Evolutionary conservation across 2,329 filamentous ascomycete genomes (phyloP), one percentile per base, ranked within the genome.

Genomic region (Verticillium zaregamsianum): DNA sequence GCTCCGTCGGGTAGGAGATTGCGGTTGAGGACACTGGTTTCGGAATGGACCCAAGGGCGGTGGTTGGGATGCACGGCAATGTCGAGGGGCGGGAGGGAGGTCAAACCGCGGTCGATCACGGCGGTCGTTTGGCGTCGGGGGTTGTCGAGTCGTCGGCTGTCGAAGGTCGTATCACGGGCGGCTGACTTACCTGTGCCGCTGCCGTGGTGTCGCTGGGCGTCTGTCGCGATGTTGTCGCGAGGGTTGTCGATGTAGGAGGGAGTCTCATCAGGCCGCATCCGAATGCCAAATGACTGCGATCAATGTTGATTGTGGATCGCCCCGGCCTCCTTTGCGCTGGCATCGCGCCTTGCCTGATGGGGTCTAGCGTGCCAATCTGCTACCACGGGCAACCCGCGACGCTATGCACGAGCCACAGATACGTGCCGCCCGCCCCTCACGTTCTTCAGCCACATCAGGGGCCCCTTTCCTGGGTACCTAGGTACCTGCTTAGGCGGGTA

Each of bases 271-370:
- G 40, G 40, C 40, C 40, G 40, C 40, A 49, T 49, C 40, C 40
- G 40, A 45, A 56, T 11, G 23, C 25, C 31, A 55, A 52, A 37
- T 62, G 63, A 62, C 61, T 59, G 59, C 62, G 55, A 52, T 54
- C 61, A 64, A 64, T 65, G 64, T 65, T 65, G 64, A 65, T 65
- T 65, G 61, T 66, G 64, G 64, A 59, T 63, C 58, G 49, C 62
- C 58, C 64, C 64, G 64, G 62, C 62, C 62, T 61, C 62, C 64
- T 61, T 49, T 64, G 62, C 61, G 59, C 59, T 63, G 63, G 64
- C 63, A 66, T 58, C n/a, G 45, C 63, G 59, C 63, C 37, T 59
- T 60, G 2, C 63, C 54, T 1, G 5, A 45, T 59, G 1, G 4
- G 61, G 64, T 0, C 25, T 54, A 54, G 61, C n/a, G n/a, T 12